phyloP scores from a whole-genome alignment of 352 stramenopile genomes.

The Nothophytophthora sp. region DNA sequence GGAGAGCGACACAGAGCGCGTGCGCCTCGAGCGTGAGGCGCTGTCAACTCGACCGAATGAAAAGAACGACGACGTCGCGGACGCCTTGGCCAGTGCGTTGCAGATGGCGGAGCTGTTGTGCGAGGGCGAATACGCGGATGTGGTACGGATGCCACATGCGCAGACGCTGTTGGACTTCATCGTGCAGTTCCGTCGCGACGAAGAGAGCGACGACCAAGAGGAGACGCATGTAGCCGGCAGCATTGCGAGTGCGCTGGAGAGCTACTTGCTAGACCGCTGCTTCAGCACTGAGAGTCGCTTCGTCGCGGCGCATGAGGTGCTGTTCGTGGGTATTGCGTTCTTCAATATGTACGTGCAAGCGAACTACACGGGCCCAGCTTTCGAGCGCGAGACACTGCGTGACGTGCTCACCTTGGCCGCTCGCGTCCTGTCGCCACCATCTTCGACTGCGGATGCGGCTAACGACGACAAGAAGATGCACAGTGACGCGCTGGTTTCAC shows the following conservation, averaged over 20 bases:
- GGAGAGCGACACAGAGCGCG: conserved; percentile 40
- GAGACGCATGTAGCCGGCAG: conserved; percentile 49
- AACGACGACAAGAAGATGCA: conserved; percentile 46
- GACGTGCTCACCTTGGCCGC: conserved; percentile 47
- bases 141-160: conserved; percentile 43
- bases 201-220: conserved; percentile 15
- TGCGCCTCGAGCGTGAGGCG: conserved; percentile 10
- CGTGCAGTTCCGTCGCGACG: conserved; percentile 11
- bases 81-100: conserved; percentile 27
- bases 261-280: conserved; percentile 37
- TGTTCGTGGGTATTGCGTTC: conserved; percentile 63
- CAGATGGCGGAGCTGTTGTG: conserved; percentile 58
- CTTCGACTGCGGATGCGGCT: conserved; percentile 17
- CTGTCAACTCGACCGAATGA: conserved; percentile 10
- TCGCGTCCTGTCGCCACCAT: conserved; percentile 26
- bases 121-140: conserved; percentile 59
- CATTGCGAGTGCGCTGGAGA: conserved; percentile 43
- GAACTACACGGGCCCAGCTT: conserved; percentile 81
- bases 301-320: conserved; percentile 50
- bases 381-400: conserved; percentile 48
- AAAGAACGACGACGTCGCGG: conserved; percentile 1
- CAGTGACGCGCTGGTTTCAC: conserved; percentile 53
- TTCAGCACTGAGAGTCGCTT: conserved; percentile 29
- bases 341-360: conserved; percentile 82
- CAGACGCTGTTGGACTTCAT: conserved; percentile 31